Evolutionary conservation across 192 early-diverging fungal species (phyloP), one percentile per base, ranked within the genome.

Genomic region (Blastocladiella britannica): DNA sequence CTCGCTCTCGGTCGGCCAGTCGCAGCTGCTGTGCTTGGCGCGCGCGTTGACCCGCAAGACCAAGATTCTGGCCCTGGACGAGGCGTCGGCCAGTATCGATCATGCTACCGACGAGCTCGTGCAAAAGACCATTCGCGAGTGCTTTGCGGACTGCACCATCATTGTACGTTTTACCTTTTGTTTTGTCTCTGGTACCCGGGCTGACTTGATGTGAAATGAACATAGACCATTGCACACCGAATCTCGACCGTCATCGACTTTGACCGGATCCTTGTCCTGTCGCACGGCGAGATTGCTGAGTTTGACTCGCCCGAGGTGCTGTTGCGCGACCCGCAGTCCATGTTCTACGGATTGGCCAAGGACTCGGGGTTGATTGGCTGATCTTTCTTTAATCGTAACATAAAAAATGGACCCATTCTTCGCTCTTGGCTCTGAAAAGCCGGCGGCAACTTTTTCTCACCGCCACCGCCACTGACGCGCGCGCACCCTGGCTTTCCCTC

Each of bases 161-260:
- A n/a, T n/a, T n/a, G n/a, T n/a, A n/a, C n/a, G n/a, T n/a, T n/a
- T n/a, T n/a, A n/a, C n/a, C n/a, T n/a, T n/a, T n/a, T n/a, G n/a
- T n/a, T n/a, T n/a, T n/a, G n/a, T n/a, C n/a, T n/a, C n/a, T n/a
- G n/a, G n/a, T n/a, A n/a, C n/a, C n/a, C n/a, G n/a, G n/a, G n/a
- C n/a, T n/a, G n/a, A n/a, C n/a, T n/a, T n/a, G n/a, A n/a, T n/a
- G n/a, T n/a, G n/a, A n/a, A n/a, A n/a, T n/a, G n/a, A n/a, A n/a
- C n/a, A n/a, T 64, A 82, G 24, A 77, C 76, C 3, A 74, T 83
- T 57, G 78, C 79, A 3, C 78, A 83, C 60, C 71, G 80, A 1
- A 58, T 82, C 51, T 64, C 68, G 37, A 80, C 73, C 6, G 70
- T 82, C n/a, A 73, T 76, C 69, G 79, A 85, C 55, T 83, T 76